phyloP scores from a whole-genome alignment of 176 grass and related monocot genomes.

The Avena insularis region DNA sequence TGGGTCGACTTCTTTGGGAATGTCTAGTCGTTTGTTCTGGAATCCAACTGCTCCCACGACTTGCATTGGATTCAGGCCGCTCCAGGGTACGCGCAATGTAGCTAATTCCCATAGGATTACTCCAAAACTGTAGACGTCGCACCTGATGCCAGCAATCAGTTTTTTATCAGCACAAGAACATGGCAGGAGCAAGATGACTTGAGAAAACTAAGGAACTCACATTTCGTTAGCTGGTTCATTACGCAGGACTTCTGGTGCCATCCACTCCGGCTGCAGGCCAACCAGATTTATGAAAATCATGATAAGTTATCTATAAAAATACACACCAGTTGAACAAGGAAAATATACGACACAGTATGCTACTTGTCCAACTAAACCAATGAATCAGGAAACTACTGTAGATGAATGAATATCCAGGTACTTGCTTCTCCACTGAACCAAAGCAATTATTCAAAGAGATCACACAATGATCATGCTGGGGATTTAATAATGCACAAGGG shows the following conservation, averaged over 20 bases:
- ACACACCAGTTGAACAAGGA: slow-evolving; percentile 30
- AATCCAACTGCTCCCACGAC: slow-evolving; percentile 97
- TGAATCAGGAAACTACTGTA: not conserved
- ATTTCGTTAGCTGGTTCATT: slow-evolving; percentile 96
- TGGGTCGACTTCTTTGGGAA: slow-evolving; percentile 75
- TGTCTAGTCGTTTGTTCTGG: slow-evolving; percentile 92
- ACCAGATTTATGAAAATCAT: slow-evolving; percentile 35
- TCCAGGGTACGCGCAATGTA: slow-evolving; percentile 90
- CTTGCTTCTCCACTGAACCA: slow-evolving; percentile 24
- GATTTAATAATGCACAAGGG: slow-evolving; percentile 11
- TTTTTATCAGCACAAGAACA: slow-evolving; percentile 11
- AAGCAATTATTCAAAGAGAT: not conserved
- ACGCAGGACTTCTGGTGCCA: slow-evolving; percentile 95
- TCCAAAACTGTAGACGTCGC: slow-evolving; percentile 98
- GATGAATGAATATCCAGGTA: not conserved
- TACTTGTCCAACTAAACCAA: slow-evolving; percentile 20
- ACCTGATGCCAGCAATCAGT: slow-evolving; percentile 59
- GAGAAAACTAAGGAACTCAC: slow-evolving; percentile 57
- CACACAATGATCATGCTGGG: not conserved
- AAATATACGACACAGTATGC: slow-evolving; percentile 8
- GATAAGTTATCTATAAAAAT: slow-evolving; percentile 5
- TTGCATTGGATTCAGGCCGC: slow-evolving; percentile 97
- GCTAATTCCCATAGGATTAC: slow-evolving; percentile 98
- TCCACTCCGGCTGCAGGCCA: slow-evolving; percentile 93
- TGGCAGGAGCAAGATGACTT: slow-evolving; percentile 23